A percentile compares a stretch with the other conserved stretches of the same genome.
phyloP scores from a whole-genome alignment of 2,329 filamentous ascomycete species.

The Neofusicoccum cordaticola region DNA sequence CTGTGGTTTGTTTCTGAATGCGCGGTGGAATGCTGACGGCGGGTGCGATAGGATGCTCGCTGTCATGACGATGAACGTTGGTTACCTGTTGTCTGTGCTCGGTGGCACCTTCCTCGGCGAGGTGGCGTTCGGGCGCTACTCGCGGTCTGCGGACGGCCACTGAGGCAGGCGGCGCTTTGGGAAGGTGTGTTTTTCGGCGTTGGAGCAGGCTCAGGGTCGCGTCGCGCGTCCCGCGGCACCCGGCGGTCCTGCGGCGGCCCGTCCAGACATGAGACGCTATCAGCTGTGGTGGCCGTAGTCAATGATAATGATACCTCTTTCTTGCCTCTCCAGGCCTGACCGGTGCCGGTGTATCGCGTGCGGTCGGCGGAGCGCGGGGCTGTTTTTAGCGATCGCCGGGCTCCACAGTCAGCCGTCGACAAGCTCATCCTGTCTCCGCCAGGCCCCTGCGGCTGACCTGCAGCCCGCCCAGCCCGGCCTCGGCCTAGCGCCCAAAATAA shows the following conservation, averaged over 20 bases:
- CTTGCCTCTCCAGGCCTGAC: too few species aligned
- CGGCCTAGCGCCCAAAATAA: constrained; percentile 6
- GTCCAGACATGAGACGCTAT: too few species aligned
- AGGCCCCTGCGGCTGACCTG: not conserved
- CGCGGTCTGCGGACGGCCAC: constrained; percentile 24
- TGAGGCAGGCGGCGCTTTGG: not conserved
- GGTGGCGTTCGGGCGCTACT: constrained; percentile 71
- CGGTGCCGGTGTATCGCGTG: not conserved
- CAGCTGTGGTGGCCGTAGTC: too few species aligned
- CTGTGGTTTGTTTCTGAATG: not conserved
- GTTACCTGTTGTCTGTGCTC: constrained; percentile 79
- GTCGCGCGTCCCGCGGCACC: too few species aligned
- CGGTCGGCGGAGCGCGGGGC: not conserved
- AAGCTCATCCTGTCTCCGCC: constrained; percentile 7
- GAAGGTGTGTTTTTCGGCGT: not conserved
- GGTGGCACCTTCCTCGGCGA: constrained; percentile 82
- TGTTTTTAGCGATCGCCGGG: not conserved
- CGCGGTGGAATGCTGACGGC: not conserved
- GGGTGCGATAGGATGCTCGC: constrained; percentile 72
- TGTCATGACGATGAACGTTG: constrained; percentile 86
- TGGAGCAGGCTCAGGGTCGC: not conserved
- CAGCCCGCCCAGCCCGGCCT: not conserved
- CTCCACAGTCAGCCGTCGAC: constrained; percentile 3
- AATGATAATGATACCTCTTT: too few species aligned
- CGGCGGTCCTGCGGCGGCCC: too few species aligned